A percentile compares a stretch with the other conserved stretches of the same genome.
These are phyloP conservation scores for Choanephora cucurbitarum DNA, from an alignment of 371 early-diverging fungal genomes.

Conservation along the genomic window DNA sequence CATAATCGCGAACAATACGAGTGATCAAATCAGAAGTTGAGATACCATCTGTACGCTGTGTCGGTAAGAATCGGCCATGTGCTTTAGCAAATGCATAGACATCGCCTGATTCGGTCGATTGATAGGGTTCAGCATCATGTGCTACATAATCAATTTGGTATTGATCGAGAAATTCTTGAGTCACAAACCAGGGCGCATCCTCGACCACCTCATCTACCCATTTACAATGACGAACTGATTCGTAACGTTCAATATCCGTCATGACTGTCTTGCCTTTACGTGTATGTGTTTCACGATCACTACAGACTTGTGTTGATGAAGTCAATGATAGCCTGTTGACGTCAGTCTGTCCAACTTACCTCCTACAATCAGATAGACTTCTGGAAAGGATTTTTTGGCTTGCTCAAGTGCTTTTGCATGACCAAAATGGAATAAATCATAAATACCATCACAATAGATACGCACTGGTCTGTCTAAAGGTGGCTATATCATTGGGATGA, in stretches of 20 bases:
- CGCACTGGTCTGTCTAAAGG: slow-evolving; percentile 79
- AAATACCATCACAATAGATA: slow-evolving; percentile 93
- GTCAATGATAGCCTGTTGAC: not conserved
- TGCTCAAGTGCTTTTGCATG: slow-evolving; percentile 94
- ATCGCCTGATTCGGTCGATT: slow-evolving; percentile 81
- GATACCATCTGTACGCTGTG: slow-evolving; percentile 92
- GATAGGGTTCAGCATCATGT: slow-evolving; percentile 96
- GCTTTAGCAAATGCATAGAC: slow-evolving; percentile 94
- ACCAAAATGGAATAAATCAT: slow-evolving; percentile 96
- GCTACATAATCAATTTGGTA: slow-evolving; percentile 97
- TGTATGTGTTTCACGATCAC: slow-evolving; percentile 81
- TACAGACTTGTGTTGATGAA: slow-evolving; percentile 64
- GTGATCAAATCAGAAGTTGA: slow-evolving; percentile 97
- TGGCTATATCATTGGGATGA: too few species aligned
- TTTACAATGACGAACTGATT: slow-evolving; percentile 91
- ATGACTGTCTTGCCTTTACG: slow-evolving; percentile 95
- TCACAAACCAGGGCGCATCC: slow-evolving; percentile 91
- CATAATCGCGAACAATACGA: slow-evolving; percentile 94
- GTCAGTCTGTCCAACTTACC: slow-evolving; percentile 46
- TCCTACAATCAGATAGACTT: slow-evolving; percentile 89
- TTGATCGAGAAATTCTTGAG: slow-evolving; percentile 85
- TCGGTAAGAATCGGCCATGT: slow-evolving; percentile 89
- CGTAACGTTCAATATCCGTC: slow-evolving; percentile 86
- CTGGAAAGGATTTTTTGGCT: slow-evolving; percentile 90
- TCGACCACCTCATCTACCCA: slow-evolving; percentile 96